Evolutionary conservation across 1,139 yeast genomes (phyloP), one percentile per base, ranked within the genome.

Genomic region (Suhomyces ambrosiae): DNA sequence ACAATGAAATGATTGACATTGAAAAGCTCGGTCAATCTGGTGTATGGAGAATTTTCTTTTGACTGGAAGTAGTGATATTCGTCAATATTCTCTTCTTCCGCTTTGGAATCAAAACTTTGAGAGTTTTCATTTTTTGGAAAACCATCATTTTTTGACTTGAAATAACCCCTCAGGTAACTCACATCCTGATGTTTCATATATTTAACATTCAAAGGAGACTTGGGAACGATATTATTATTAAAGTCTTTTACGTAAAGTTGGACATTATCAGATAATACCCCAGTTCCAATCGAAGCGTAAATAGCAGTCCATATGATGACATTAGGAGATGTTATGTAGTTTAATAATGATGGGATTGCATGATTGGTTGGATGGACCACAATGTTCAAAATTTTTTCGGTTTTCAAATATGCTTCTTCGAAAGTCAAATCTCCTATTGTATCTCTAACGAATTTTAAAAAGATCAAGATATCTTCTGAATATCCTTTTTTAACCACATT

Each of bases 311-410:
- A 80, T 10, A 92, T 85, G 6, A 92, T 75, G 7, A 90, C 96
- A 60, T 92, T 89, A 1, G 98, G 98, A 0, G 97, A 88, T 0
- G 98, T 90, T 30, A 92, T 79, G 54, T 92, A 90, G 57, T 92
- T 92, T 24, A 92, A 68, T 40, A 92, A 67, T 7, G 89, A 76
- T 0, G 96, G 96, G 14, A 88, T 63, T 7, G 77, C 74, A 36
- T 71, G 76, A 47, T 80, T 82, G 0, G 95, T 82, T 3, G 97
- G 89, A 38, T 95, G 95, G 3, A 92, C 94, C 1, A 94, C 87
- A 33, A 92, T 84, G 57, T 90, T 92, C 36, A 92, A 68, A 1
- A 89, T 81, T 49, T 88, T 80, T 30, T 89, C 88, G 0, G 97
- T 88, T 42, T 83, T 80, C 48, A 86, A 75, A 57, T 85, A 88